These are phyloP conservation scores for Malus domestica DNA, from an alignment of 306 rosid species.

Conservation along the genomic window ASM211411v1 NC_041793.1:21086001-21086500, in stretches of 20 bases:
- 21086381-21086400: conserved; percentile 69
- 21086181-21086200: not conserved
- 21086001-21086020: too few species aligned
- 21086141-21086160: conserved; percentile 50
- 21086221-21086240: not conserved
- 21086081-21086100: too few species aligned
- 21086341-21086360: too few species aligned
- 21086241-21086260: not conserved
- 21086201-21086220: not conserved
- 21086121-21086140: not conserved
- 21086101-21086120: too few species aligned
- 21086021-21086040: too few species aligned
- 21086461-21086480: conserved; percentile 49
- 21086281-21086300: too few species aligned
- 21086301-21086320: too few species aligned
- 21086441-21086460: conserved; percentile 37
- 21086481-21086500: conserved; percentile 34
- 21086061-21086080: too few species aligned
- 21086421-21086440: conserved; percentile 4
- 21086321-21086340: not conserved
- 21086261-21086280: too few species aligned
- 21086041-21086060: too few species aligned
- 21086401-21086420: too few species aligned
- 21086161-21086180: not conserved
- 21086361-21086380: conserved; percentile 55